Percentiles rank a stretch among this genome's conserved stretches.
These are phyloP conservation scores for Ganoderma boninense DNA, from an alignment of 1,284 basidiomycete species.

Conservation along the genomic window DNA sequence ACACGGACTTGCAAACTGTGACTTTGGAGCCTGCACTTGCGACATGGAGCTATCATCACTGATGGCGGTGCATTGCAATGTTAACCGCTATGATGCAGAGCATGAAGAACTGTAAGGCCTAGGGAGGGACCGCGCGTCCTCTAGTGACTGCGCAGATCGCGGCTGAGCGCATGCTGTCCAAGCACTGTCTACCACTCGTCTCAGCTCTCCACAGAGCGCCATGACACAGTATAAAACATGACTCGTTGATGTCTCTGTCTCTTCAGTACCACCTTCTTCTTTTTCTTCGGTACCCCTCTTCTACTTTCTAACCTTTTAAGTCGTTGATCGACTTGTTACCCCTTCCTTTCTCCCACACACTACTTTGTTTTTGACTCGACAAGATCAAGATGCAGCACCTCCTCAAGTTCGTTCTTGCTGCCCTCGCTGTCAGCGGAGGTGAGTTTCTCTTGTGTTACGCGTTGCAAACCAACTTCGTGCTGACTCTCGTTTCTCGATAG, in stretches of 20 bases:
- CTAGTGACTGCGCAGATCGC: not conserved
- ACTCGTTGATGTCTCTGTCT: not conserved
- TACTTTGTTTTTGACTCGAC: not conserved
- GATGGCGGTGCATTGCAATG: not conserved
- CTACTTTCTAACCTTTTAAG: not conserved
- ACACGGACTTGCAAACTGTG: too few species aligned
- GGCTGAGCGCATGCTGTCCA: not conserved
- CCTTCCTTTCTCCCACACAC: not conserved
- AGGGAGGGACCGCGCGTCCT: not conserved
- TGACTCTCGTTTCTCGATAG: not conserved
- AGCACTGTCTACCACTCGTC: not conserved
- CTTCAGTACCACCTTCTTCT: conserved; percentile 1
- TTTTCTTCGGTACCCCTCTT: not conserved
- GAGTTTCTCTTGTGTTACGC: too few species aligned
- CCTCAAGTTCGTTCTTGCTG: not conserved
- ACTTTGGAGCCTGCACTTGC: not conserved
- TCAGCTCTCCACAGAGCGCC: not conserved
- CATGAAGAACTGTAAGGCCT: not conserved
- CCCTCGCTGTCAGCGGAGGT: not conserved
- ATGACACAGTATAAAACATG: not conserved
- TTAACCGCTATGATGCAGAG: not conserved
- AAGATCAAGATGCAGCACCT: not conserved
- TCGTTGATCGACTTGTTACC: not conserved
- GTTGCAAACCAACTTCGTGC: too few species aligned
- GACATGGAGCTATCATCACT: not conserved